These are phyloP conservation scores for Chalciporus sphaerocephalus DNA, from an alignment of 768 basidiomycete genomes.

Conservation along the genomic window DNA sequence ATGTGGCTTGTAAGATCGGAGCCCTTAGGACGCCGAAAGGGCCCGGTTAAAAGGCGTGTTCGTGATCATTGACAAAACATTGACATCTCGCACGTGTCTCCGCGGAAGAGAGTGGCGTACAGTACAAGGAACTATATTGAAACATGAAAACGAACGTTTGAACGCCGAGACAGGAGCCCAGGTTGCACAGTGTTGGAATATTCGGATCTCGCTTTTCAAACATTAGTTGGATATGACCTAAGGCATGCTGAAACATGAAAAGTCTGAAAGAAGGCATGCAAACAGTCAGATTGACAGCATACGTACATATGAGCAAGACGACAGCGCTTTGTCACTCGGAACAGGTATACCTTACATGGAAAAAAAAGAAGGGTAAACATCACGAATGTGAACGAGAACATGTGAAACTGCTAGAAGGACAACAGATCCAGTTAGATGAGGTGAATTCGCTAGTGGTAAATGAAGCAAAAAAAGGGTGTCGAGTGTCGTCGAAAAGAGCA, in stretches of 20 bases:
- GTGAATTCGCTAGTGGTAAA: neutral
- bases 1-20: too few relatives aligned
- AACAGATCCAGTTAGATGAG: neutral
- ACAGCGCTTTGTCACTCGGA: neutral
- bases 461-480: too few relatives aligned
- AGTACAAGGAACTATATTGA: neutral
- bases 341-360: neutral
- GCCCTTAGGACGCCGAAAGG: too few relatives aligned
- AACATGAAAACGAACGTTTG: slow-evolving; percentile 6
- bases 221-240: too few relatives aligned
- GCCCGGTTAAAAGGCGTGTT: too few relatives aligned
- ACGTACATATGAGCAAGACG: neutral
- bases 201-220: too few relatives aligned
- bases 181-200: too few relatives aligned
- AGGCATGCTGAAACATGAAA: neutral
- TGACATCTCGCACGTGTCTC: too few relatives aligned
- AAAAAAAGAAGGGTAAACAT: neutral
- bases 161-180: too few relatives aligned
- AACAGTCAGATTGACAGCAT: neutral
- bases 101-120: neutral
- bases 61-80: too few relatives aligned
- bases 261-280: neutral
- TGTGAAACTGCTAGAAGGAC: neutral
- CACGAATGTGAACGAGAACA: neutral
- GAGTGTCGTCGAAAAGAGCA: too few relatives aligned